Percentiles rank a stretch among this genome's conserved stretches.
Evolutionary conservation across 441 rosid species (phyloP).

Genomic region (Aleurites moluccanus): DNA sequence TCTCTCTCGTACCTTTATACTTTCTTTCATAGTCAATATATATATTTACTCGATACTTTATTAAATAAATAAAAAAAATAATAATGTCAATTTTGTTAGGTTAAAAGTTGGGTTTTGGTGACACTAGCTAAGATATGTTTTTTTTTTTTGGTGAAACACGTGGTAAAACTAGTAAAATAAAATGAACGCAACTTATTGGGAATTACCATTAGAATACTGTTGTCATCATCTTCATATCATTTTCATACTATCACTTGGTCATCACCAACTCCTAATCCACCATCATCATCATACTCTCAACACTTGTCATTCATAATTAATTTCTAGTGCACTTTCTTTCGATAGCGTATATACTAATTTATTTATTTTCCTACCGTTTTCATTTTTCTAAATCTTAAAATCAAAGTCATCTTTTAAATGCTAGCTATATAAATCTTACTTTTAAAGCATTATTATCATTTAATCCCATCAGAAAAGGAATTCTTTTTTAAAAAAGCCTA

Average conservation of each 20-base stretch:
- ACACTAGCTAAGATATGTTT: too few species aligned
- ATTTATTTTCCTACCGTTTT: neutral
- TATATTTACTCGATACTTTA: too few species aligned
- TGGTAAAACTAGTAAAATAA: neutral
- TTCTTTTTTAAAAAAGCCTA: neutral
- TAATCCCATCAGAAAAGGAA: neutral
- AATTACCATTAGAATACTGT: neutral
- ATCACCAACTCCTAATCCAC: neutral
- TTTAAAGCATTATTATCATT: neutral
- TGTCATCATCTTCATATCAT: too few species aligned
- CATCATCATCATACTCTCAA: neutral
- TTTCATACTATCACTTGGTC: neutral
- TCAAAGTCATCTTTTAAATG: neutral
- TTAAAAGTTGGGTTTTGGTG: neutral
- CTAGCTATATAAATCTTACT: neutral
- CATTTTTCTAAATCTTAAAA: neutral
- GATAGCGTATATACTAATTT: neutral
- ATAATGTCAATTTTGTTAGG: slow-evolving; percentile 12
- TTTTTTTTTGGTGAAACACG: neutral
- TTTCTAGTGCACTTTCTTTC: neutral
- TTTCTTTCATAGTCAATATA: neutral
- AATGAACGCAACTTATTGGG: neutral
- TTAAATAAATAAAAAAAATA: too few species aligned
- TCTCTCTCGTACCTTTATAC: neutral
- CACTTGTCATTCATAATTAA: neutral